phyloP scores from a whole-genome alignment of 2,329 filamentous ascomycete species.

The Botrytis fragariae region DNA sequence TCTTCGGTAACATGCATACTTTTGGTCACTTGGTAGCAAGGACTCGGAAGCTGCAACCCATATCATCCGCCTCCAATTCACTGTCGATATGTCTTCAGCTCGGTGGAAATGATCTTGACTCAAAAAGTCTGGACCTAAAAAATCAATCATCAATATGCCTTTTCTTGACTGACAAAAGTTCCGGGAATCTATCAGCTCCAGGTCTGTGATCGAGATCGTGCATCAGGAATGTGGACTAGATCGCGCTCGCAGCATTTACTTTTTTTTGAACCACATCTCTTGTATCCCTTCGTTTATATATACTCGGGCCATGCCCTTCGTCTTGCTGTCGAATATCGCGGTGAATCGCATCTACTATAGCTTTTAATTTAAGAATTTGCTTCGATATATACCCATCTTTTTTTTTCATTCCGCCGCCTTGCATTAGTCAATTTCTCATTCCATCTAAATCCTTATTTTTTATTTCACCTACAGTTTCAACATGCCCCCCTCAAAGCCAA shows the following conservation, averaged over 20 bases:
- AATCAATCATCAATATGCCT: conserved; percentile 9
- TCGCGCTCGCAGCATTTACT: conserved; percentile 1
- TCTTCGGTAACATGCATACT: conserved; percentile 16
- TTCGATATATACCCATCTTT: background rate
- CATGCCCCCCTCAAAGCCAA: conserved; percentile 61
- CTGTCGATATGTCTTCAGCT: conserved; percentile 9
- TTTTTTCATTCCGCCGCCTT: background rate
- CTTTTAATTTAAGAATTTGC: background rate
- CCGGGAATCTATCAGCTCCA: conserved; percentile 8
- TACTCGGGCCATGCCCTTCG: background rate
- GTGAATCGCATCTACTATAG: background rate
- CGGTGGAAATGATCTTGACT: conserved; percentile 17
- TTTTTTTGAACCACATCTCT: background rate
- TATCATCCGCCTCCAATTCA: conserved; percentile 11
- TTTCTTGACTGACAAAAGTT: conserved; percentile 3
- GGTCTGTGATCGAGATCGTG: conserved; percentile 17
- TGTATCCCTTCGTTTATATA: background rate
- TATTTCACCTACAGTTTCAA: background rate
- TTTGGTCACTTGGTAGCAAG: conserved; percentile 17
- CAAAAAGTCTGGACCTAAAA: conserved; percentile 5
- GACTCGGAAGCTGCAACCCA: conserved; percentile 16
- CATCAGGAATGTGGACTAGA: conserved; percentile 16
- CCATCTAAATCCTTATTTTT: background rate
- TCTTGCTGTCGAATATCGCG: background rate
- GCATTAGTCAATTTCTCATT: background rate